phyloP scores from a whole-genome alignment of 2,329 filamentous ascomycete genomes.

The Zarea fungicola region DNA sequence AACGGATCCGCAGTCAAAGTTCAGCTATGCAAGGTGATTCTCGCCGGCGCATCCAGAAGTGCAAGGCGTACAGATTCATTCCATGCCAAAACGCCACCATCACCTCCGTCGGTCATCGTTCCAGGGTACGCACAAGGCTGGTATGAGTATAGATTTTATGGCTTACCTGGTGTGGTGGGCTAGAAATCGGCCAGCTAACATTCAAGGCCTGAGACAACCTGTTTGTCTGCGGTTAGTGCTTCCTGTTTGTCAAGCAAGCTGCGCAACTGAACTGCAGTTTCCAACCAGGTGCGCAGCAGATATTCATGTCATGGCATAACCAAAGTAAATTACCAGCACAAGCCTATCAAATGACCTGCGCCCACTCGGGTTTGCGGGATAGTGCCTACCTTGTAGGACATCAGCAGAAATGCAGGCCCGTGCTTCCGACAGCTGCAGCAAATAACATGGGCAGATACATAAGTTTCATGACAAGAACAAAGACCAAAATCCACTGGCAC shows the following conservation, averaged over 20 bases:
- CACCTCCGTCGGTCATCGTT: not conserved
- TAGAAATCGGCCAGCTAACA: too few species aligned
- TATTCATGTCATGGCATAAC: not conserved
- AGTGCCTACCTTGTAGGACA: not conserved
- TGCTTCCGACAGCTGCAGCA: not conserved
- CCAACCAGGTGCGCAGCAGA: not conserved
- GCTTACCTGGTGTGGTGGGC: not conserved
- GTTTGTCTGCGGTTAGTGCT: constrained; percentile 9
- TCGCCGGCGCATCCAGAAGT: not conserved
- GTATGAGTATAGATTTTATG: not conserved
- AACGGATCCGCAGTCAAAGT: constrained; percentile 9
- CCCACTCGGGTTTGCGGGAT: not conserved
- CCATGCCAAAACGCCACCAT: constrained; percentile 2
- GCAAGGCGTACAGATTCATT: not conserved
- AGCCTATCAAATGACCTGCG: not conserved
- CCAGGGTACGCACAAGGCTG: not conserved
- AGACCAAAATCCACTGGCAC: not conserved
- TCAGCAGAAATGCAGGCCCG: constrained; percentile 1
- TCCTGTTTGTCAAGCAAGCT: constrained; percentile 11
- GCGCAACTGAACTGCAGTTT: not conserved
- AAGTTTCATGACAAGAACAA: not conserved
- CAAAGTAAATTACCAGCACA: constrained; percentile 1
- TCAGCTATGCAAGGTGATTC: constrained; percentile 9
- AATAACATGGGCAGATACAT: constrained; percentile 1
- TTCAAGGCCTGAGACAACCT: not conserved